Conservation (phyloP, 768 basidiomycete genomes). For the Lactarius evosmus region DNA sequence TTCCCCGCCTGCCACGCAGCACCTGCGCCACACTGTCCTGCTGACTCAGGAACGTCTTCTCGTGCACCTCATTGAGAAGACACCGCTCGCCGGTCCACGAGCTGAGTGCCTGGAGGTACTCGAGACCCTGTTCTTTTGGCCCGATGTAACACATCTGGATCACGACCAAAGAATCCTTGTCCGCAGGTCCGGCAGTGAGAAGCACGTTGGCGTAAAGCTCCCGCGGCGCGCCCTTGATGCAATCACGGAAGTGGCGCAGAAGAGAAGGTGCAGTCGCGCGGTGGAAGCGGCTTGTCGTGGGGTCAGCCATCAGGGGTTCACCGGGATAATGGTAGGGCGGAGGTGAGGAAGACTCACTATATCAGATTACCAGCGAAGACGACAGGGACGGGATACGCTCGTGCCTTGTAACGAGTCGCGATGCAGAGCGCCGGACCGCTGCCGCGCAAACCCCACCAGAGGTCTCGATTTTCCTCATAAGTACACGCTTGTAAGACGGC, state of each 20-base stretch:
- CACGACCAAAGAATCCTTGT: slow-evolving; percentile 80
- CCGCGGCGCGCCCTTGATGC: slow-evolving; percentile 82
- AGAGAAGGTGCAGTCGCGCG: slow-evolving; percentile 82
- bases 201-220: slow-evolving; percentile 89
- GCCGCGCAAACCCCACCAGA: slow-evolving; percentile 87
- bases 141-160: slow-evolving; percentile 92
- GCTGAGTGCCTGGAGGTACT: slow-evolving; percentile 79
- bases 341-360: slow-evolving; percentile 54
- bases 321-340: background rate
- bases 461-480: slow-evolving; percentile 45
- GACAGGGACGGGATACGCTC: slow-evolving; percentile 83
- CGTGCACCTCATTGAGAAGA: slow-evolving; percentile 84
- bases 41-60: slow-evolving; percentile 85
- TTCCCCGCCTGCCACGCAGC: slow-evolving; percentile 74
- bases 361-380: slow-evolving; percentile 92
- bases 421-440: slow-evolving; percentile 82
- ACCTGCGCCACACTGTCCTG: slow-evolving; percentile 92
- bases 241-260: slow-evolving; percentile 90
- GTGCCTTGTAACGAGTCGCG: slow-evolving; percentile 85
- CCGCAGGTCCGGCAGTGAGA: slow-evolving; percentile 84
- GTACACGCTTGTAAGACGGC: background rate
- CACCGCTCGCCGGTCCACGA: slow-evolving; percentile 89
- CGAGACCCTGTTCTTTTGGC: slow-evolving; percentile 63
- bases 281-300: slow-evolving; percentile 69
- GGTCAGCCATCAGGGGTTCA: background rate